phyloP scores from a whole-genome alignment of 768 basidiomycete genomes.

The Podaxis sp. region DNA sequence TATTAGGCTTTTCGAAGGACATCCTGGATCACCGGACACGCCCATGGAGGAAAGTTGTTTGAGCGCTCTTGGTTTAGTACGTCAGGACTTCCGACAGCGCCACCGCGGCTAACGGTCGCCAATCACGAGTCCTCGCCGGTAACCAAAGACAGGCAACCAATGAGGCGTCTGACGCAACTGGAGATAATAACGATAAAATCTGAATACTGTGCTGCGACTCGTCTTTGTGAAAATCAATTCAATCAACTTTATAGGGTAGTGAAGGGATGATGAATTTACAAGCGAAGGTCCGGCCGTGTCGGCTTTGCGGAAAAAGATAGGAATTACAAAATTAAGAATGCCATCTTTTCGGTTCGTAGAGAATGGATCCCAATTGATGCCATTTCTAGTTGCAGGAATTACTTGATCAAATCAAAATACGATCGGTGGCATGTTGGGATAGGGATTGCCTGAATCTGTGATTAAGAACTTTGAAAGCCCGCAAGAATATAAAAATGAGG shows the following conservation, averaged over 20 bases:
- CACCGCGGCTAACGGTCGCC: constrained; percentile 8
- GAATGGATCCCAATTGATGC: not conserved
- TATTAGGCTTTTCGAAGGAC: not conserved
- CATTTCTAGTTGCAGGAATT: not conserved
- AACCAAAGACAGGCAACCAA: not conserved
- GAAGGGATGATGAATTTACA: not conserved
- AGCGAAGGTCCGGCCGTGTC: constrained; percentile 4
- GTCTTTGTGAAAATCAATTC: not conserved
- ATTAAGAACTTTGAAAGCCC: constrained; percentile 1
- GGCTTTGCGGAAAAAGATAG: not conserved
- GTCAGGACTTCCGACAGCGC: constrained; percentile 1
- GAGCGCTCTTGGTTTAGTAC: not conserved
- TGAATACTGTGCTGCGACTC: not conserved
- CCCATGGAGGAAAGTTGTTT: not conserved
- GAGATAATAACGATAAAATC: not conserved
- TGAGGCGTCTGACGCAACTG: not conserved
- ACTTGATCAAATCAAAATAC: not conserved
- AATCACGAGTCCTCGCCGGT: constrained; percentile 7
- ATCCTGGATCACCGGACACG: not conserved
- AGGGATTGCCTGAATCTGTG: not conserved
- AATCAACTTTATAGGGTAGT: not conserved
- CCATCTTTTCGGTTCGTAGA: not conserved
- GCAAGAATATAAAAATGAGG: constrained; percentile 1
- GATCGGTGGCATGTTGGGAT: not conserved
- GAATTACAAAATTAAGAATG: not conserved